phyloP scores from a whole-genome alignment of 495 filamentous ascomycete species.

The Melanomma pulvis-pyrius region DNA sequence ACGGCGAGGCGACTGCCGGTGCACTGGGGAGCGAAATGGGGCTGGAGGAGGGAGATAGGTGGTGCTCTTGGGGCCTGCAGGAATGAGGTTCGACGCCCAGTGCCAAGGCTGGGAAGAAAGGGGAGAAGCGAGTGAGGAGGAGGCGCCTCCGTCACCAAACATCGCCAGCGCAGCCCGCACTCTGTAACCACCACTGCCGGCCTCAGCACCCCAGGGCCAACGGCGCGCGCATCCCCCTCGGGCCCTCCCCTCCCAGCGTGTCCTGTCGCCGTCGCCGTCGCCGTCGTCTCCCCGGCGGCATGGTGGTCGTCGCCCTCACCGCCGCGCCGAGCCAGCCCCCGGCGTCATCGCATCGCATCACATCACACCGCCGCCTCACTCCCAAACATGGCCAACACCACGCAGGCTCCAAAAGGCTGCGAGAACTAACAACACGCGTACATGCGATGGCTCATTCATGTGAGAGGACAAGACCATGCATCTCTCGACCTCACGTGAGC shows the following conservation, averaged over 20 bases:
- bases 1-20: constrained; percentile 17
- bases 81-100: constrained; percentile 9
- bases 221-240: neutral
- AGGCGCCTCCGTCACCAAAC: constrained; percentile 6
- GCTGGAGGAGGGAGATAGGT: constrained; percentile 4
- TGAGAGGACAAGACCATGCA: neutral
- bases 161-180: neutral
- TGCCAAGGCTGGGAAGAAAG: constrained; percentile 12
- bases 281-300: neutral
- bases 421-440: neutral
- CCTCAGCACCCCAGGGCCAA: neutral
- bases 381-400: neutral
- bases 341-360: constrained; percentile 11
- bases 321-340: neutral
- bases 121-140: neutral
- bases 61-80: neutral
- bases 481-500: constrained; percentile 11
- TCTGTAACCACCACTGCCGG: neutral
- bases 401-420: too few species aligned
- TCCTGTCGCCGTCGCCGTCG: neutral
- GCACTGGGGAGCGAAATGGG: neutral
- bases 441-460: neutral
- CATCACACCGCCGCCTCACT: neutral
- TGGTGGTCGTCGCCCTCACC: constrained; percentile 1
- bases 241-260: neutral